Evolutionary conservation across 83 land plant genomes (phyloP), one percentile per base, ranked within the genome.

Genomic region (Picea mariana): DNA sequence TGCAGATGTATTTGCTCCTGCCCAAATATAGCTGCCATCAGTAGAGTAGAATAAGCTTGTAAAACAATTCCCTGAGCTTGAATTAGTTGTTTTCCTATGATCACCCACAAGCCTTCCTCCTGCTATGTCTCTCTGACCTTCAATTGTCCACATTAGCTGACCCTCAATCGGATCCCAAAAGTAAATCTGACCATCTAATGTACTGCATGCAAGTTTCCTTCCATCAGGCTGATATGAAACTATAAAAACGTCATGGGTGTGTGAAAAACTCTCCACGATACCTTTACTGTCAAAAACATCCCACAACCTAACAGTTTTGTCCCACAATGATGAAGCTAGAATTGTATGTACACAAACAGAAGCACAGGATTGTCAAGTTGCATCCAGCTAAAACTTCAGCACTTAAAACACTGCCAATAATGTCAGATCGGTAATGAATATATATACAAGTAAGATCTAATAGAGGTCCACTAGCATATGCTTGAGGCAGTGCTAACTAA

Each of bases 251-350:
- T 97, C 99, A 87, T 97, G 99, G 13, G 88, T 91, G 86, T 97
- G 99, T 3, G 87, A 77, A 77, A 97, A 92, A 24, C 91, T 87
- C 81, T 97, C 99, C 24, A 93, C 90, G 34, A 87, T 89, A 59
- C 96, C 99, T 88, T 95, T 97, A 40, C 96, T 96, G 79, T 93
- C 92, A 90, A 93, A 93, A 16, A 97, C 93, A 88, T 95, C 95
- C 99, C 96, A 95, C 63, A 95, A 80, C 21, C 94, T 83, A 40
- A 97, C 96, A 80, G 95, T 93, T 83, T 91, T 97, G 82, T 97
- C 99, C 99, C 99, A 97, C 21, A 98, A 97, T 18, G 99, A 95
- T 59, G 99, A 97, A 72, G 99, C 99, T 38, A 97, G 83, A 62
- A 91, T 77, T 82, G 90, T 89, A 98, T 97, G 82, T 40, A 85